These are phyloP conservation scores for Euphorbia corollata DNA, from an alignment of 441 rosid species.

Conservation along the genomic window DNA sequence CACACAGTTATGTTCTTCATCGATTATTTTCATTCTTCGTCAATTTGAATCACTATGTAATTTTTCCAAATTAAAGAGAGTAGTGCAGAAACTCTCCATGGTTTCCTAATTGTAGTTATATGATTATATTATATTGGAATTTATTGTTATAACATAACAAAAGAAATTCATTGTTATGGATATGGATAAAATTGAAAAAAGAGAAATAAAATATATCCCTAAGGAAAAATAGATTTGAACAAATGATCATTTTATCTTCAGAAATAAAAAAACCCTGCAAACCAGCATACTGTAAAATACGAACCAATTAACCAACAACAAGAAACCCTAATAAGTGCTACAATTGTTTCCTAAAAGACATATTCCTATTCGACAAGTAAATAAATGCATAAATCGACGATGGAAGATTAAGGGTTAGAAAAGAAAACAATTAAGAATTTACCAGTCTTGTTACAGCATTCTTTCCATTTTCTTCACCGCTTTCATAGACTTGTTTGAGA, in stretches of 20 bases:
- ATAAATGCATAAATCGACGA: not conserved
- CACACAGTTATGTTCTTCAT: no score
- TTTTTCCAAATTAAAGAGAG: no score
- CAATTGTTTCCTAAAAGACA: not conserved
- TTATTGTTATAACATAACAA: no score
- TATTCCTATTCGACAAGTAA: not conserved
- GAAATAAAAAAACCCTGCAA: not conserved
- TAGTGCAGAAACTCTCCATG: no score
- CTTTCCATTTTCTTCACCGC: slow-evolving; percentile 41
- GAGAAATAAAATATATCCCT: no score
- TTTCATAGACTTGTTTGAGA: slow-evolving; percentile 35
- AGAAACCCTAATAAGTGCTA: not conserved
- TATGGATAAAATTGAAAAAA: no score
- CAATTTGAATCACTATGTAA: no score
- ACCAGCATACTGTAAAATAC: not conserved
- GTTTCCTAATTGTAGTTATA: no score
- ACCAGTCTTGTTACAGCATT: slow-evolving; percentile 44
- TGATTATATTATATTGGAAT: no score
- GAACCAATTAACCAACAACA: not conserved
- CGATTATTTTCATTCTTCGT: no score
- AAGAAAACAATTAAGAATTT: slow-evolving; percentile 11
- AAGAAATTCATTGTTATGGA: no score
- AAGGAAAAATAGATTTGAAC: not conserved
- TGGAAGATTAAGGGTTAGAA: not conserved
- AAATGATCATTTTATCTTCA: not conserved